phyloP scores from a whole-genome alignment of 805 yeast genomes.

The Ogataea angusta region DNA sequence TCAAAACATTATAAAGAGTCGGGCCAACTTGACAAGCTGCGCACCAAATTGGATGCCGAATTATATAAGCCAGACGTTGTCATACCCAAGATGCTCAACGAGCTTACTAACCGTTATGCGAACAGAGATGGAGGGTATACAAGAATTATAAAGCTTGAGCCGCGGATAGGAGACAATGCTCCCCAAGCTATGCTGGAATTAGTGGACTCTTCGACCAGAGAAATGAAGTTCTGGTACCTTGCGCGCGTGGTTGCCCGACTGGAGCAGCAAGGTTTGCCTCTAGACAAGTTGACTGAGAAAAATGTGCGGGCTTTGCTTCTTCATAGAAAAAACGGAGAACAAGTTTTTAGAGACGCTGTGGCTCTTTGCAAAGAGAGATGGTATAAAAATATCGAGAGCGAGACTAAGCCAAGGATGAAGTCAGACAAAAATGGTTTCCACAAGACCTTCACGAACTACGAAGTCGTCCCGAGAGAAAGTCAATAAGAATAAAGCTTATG shows the following conservation, averaged over 20 bases:
- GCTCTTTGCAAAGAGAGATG: constrained; percentile 48
- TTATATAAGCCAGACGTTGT: constrained; percentile 47
- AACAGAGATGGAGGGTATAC: constrained; percentile 79
- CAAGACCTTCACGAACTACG: constrained; percentile 27
- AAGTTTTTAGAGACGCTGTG: constrained; percentile 59
- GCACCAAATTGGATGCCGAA: constrained; percentile 33
- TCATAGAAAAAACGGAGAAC: constrained; percentile 47
- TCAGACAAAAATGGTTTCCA: constrained; percentile 29
- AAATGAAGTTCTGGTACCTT: constrained; percentile 68
- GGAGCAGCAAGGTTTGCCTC: constrained; percentile 55
- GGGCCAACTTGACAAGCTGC: constrained; percentile 28
- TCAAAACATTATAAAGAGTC: constrained; percentile 38
- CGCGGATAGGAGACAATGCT: constrained; percentile 84
- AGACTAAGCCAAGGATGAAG: constrained; percentile 32
- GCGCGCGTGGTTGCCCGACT: constrained; percentile 86
- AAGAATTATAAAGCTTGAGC: constrained; percentile 77
- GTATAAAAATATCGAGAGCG: constrained; percentile 31
- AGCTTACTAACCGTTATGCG: constrained; percentile 60
- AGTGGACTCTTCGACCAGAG: constrained; percentile 58
- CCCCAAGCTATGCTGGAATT: constrained; percentile 86
- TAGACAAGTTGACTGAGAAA: constrained; percentile 50
- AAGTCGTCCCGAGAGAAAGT: constrained; percentile 32
- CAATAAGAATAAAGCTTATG: constrained; percentile 1
- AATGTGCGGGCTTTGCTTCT: constrained; percentile 53
- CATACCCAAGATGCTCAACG: constrained; percentile 64